Evolutionary conservation across 495 filamentous ascomycete genomes (phyloP), one percentile per base, ranked within the genome.

Genomic region (Talaromyces borbonicus): DNA sequence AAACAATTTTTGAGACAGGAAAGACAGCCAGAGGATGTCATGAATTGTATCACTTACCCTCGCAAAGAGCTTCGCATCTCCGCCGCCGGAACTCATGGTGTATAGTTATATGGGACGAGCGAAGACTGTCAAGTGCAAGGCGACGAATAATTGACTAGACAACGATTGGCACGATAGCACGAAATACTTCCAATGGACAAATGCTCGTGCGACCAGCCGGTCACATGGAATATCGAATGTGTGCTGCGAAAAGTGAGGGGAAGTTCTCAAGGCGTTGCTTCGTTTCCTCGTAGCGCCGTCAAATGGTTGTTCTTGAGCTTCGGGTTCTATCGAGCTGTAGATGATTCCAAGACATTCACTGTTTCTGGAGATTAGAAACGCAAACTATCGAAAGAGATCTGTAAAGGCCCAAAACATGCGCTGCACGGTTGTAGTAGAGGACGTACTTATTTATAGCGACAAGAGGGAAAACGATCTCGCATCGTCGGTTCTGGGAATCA

Each of bases 31-130:
- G n/a, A n/a, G n/a, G n/a, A n/a, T n/a, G n/a, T n/a, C n/a, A n/a
- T n/a, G n/a, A n/a, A n/a, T n/a, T 9, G 18, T 19, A 39, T 20
- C 22, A 85, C 88, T 65, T 90, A 99, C 92, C 71, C 93, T 83
- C 55, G 93, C 90, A 74, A 99, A 99, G 70, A 98, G 81, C 78
- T 95, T 96, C 70, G 92, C 93, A 79, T 98, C 92, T 67, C 89
- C 86, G 67, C 84, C 87, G 64, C 78, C 73, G 46, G 83, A 77
- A 71, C 79, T 83, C 81, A 88, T 90, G 27, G 43, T 46, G 29
- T 26, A 24, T 25, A 14, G 19, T 23, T 16, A 20, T 39, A 4
- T n/a, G 12, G 27, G n/a, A n/a, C n/a, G n/a, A n/a, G n/a, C n/a
- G n/a, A n/a, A n/a, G n/a, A n/a, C n/a, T n/a, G n/a, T n/a, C n/a